Evolutionary conservation across 305 asterid genomes (phyloP), one percentile per base, ranked within the genome.

Genomic region (Fraxinus dipetala): DNA sequence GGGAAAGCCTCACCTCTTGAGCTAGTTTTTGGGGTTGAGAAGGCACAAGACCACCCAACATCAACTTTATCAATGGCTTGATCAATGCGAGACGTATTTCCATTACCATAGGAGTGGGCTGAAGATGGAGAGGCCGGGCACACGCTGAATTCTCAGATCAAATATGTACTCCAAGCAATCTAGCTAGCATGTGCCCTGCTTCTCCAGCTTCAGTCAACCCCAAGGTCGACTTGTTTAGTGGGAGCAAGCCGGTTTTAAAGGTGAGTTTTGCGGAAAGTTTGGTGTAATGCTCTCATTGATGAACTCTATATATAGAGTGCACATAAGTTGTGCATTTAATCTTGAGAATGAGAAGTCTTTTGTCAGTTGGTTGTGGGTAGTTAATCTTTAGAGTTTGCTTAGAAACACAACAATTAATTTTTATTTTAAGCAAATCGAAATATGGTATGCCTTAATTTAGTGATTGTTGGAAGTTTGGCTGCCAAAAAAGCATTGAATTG

Each of bases 181-280:
- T 20, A 70, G 82, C 82, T 13, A 69, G 75, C 75, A 82, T 54
- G 85, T 82, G 79, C 79, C 85, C 76, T 82, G 85, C 85, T 82
- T 82, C 82, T 82, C 85, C 85, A 82, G 73, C 82, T 48, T 78
- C 76, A 77, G 18, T 72, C 80, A 63, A 51, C 78, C 1, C 73
- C 73, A 0, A 65, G 70, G 9, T 51, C 24, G 63, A 51, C 24
- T 51, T 56, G 0, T 18, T 40, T 40, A 40, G 51, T 40, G 51
- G 16, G 51, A 40, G 13, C 35, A 1, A 7, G 70, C 16, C 3
- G 0, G 14, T 79, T 69, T 79, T 35, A 51, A 76, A 22, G 24
- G 48, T 65, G 51, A 74, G 35, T 20, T 56, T 38, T 74, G 4
- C 14, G 32, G 1, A 31, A 38, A 10, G 16, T 24, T 11, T 1